Conservation (phyloP, 352 stramenopile genomes). For the Thraustochytrium striatum region DNA sequence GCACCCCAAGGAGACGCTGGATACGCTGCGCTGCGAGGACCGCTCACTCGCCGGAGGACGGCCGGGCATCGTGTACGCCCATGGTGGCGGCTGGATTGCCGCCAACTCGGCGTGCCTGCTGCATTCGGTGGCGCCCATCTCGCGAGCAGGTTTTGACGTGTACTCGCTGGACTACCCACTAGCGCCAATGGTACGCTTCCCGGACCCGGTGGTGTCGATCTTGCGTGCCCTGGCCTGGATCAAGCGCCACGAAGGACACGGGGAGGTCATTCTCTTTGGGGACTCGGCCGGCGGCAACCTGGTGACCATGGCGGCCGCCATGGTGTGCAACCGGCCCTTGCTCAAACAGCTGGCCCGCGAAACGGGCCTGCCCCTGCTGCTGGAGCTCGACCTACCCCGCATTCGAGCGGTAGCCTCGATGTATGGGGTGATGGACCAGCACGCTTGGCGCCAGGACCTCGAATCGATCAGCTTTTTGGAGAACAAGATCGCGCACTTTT, state of each 20-base stretch:
- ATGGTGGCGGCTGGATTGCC: slow-evolving; percentile 43
- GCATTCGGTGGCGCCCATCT: slow-evolving; percentile 32
- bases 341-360: slow-evolving; percentile 2
- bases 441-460: slow-evolving; percentile 23
- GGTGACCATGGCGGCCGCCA: slow-evolving; percentile 11
- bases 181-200: slow-evolving; percentile 6
- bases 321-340: background rate
- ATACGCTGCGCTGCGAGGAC: slow-evolving; percentile 39
- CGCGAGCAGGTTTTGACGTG: slow-evolving; percentile 18
- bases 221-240: slow-evolving; percentile 23
- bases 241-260: background rate
- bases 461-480: slow-evolving; percentile 25
- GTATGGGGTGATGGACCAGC: slow-evolving; percentile 44
- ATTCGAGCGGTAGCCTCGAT: slow-evolving; percentile 13
- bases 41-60: background rate
- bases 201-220: slow-evolving; percentile 6
- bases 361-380: background rate
- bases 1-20: slow-evolving; percentile 8
- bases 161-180: slow-evolving; percentile 42
- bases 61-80: slow-evolving; percentile 19
- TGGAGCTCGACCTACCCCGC: background rate
- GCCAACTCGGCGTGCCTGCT: slow-evolving; percentile 40
- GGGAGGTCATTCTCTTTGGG: slow-evolving; percentile 9
- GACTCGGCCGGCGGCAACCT: slow-evolving; percentile 44
- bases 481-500: slow-evolving; percentile 43